These are phyloP conservation scores for Trametes polyzona DNA, from an alignment of 1,284 basidiomycete genomes.

Conservation along the genomic window DNA sequence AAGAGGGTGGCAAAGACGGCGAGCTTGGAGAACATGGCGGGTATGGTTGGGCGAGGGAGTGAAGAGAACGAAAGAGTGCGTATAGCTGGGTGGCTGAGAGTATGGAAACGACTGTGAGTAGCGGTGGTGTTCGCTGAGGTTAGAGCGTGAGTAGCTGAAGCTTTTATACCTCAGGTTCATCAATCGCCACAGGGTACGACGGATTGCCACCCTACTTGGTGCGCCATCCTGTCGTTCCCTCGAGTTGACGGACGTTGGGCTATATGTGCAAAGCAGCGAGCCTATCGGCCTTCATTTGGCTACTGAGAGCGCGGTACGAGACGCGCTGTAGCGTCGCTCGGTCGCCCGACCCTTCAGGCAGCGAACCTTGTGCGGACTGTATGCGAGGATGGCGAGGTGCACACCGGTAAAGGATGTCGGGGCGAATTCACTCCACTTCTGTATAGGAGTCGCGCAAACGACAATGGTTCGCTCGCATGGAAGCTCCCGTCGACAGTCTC, in stretches of 20 bases:
- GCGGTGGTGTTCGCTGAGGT: conserved; percentile 9
- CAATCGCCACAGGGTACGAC: no score
- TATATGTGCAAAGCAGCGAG: no score
- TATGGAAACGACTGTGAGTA: background rate
- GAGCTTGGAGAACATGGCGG: conserved; percentile 9
- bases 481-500: no score
- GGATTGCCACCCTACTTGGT: no score
- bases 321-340: background rate
- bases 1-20: conserved; percentile 4
- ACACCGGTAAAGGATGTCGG: no score
- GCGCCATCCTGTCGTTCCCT: no score
- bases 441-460: no score
- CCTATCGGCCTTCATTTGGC: background rate
- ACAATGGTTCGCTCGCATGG: no score
- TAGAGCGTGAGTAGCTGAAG: background rate
- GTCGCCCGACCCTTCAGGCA: background rate
- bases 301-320: background rate
- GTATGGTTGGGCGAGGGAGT: background rate
- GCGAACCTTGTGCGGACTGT: background rate
- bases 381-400: background rate
- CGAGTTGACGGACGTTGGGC: no score
- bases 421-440: no score
- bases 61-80: background rate
- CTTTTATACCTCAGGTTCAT: background rate
- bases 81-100: background rate